A percentile compares a stretch with the other conserved stretches of the same genome.
Conservation (phyloP, 257 asterid genomes). For the Fraxinus americana region DNA sequence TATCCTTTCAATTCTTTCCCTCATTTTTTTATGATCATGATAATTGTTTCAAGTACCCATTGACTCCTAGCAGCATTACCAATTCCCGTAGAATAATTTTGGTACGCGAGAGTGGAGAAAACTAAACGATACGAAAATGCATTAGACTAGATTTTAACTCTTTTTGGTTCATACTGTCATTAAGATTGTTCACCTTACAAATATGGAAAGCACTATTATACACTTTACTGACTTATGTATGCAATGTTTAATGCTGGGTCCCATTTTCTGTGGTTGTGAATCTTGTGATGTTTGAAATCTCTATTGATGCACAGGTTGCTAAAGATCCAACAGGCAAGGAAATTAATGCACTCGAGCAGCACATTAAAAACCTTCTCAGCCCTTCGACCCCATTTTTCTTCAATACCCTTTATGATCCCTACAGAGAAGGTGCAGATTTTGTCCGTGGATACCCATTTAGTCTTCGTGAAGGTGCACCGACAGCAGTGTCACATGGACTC, state of each 20-base stretch:
- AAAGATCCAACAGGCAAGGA: constrained; percentile 61
- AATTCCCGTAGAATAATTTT: no score
- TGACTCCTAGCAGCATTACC: neutral
- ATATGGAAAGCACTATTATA: neutral
- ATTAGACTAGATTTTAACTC: no score
- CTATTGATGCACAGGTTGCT: constrained; percentile 47
- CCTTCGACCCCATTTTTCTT: constrained; percentile 66
- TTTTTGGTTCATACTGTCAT: neutral
- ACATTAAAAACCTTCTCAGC: constrained; percentile 51
- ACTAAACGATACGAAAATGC: no score
- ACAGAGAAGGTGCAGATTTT: constrained; percentile 58
- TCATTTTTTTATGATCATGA: neutral
- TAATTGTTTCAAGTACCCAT: neutral
- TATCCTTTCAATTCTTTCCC: neutral
- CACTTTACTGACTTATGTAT: neutral
- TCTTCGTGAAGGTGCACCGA: constrained; percentile 62
- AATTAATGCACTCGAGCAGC: constrained; percentile 56
- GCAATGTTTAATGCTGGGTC: neutral
- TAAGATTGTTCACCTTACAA: neutral
- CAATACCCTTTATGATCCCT: constrained; percentile 70
- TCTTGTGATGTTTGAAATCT: neutral
- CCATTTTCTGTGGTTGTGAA: neutral
- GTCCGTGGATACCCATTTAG: constrained; percentile 77
- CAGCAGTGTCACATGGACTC: constrained; percentile 72
- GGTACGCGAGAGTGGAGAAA: no score